A percentile compares a stretch with the other conserved stretches of the same genome.
These are phyloP conservation scores for Zymoseptoria passerinii DNA, from an alignment of 2,329 filamentous ascomycete species.

Conservation along the genomic window DNA sequence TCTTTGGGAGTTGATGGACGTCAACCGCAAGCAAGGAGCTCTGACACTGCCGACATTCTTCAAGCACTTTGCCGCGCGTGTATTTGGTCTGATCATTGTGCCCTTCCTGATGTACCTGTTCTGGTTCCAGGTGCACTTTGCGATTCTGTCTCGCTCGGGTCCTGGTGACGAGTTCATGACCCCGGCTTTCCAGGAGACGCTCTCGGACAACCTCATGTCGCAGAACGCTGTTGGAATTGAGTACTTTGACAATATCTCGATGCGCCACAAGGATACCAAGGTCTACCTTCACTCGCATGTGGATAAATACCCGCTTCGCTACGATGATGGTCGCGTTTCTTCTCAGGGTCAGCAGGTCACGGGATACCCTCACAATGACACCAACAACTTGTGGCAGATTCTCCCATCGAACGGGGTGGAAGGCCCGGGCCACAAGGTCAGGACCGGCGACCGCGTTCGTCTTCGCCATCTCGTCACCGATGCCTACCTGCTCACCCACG, in stretches of 20 bases:
- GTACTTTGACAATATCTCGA: slow-evolving; percentile 79
- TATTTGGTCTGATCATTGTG: slow-evolving; percentile 77
- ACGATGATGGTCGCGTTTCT: slow-evolving; percentile 94
- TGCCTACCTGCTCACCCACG: slow-evolving; percentile 80
- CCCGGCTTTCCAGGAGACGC: slow-evolving; percentile 92
- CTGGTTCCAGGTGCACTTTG: slow-evolving; percentile 99
- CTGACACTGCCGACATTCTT: slow-evolving; percentile 70
- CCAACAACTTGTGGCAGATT: slow-evolving; percentile 97
- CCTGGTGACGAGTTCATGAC: slow-evolving; percentile 99
- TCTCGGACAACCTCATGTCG: slow-evolving; percentile 90
- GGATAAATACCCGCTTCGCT: slow-evolving; percentile 82
- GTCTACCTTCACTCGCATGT: slow-evolving; percentile 89
- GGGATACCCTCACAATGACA: slow-evolving; percentile 95
- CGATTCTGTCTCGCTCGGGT: slow-evolving; percentile 77
- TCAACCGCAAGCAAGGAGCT: slow-evolving; percentile 76
- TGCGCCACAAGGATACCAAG: slow-evolving; percentile 96
- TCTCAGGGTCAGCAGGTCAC: slow-evolving; percentile 97
- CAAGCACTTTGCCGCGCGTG: slow-evolving; percentile 83
- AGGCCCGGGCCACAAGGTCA: slow-evolving; percentile 56
- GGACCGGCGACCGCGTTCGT: slow-evolving; percentile 77
- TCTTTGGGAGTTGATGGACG: slow-evolving; percentile 85
- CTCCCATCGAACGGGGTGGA: slow-evolving; percentile 56
- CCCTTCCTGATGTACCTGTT: slow-evolving; percentile 98
- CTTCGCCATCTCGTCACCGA: slow-evolving; percentile 82
- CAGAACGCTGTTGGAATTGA: slow-evolving; percentile 77